These are phyloP conservation scores for Euphorbia schlechtendalii DNA, from an alignment of 441 rosid species.

Conservation along the genomic window DNA sequence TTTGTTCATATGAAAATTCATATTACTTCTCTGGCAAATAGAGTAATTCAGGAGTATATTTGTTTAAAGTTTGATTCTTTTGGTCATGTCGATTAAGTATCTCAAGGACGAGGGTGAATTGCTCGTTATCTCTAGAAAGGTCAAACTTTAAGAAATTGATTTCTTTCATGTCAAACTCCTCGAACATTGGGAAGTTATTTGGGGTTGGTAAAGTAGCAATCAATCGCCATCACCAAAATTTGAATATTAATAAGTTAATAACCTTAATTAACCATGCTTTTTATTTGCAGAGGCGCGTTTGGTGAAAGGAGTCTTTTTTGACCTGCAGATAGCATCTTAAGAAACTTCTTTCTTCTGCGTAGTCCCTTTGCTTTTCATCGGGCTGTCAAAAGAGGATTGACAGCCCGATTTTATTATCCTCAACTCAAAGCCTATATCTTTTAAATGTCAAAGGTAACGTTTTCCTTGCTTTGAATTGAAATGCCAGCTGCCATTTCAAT, in stretches of 20 bases:
- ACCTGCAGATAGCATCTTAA: neutral
- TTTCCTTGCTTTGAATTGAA: neutral
- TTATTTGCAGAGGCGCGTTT: slow-evolving; percentile 13
- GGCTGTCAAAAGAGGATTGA: slow-evolving; percentile 34
- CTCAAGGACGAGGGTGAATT: too few species aligned
- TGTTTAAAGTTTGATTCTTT: neutral
- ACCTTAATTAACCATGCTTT: neutral
- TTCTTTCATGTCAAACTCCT: neutral
- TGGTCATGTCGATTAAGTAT: neutral
- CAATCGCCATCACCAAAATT: neutral
- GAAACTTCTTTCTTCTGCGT: slow-evolving; percentile 19
- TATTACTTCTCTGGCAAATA: too few species aligned
- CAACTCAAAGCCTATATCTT: neutral
- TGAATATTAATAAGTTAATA: neutral
- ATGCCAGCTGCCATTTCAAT: neutral
- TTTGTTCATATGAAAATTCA: neutral
- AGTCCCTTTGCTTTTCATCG: slow-evolving; percentile 11
- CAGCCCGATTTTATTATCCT: slow-evolving; percentile 27
- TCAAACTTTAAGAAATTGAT: neutral
- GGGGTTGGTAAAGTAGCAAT: neutral
- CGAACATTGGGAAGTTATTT: neutral
- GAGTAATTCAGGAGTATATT: neutral
- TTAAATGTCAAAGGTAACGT: neutral
- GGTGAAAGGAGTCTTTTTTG: neutral
- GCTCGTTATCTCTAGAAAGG: neutral